A percentile compares a stretch with the other conserved stretches of the same genome.
phyloP scores from a whole-genome alignment of 352 stramenopile species.

The Plasmopara halstedii region DNA sequence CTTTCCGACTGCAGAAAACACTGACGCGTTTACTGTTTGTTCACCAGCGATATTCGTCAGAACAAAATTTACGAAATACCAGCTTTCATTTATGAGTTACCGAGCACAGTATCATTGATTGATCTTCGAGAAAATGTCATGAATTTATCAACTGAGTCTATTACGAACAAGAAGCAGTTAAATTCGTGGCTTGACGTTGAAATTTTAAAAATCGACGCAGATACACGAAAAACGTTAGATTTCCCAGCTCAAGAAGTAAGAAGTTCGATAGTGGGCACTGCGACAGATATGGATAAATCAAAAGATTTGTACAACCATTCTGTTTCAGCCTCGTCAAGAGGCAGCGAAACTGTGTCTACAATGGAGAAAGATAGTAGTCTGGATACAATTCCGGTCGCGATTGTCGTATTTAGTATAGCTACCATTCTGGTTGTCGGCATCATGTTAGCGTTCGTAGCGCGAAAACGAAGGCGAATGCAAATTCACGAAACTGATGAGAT shows the following conservation, averaged over 20 bases:
- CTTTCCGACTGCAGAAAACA: background rate
- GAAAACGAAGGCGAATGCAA: constrained; percentile 15
- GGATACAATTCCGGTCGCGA: constrained; percentile 7
- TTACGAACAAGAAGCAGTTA: constrained; percentile 19
- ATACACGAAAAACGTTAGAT: constrained; percentile 1
- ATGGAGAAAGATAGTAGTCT: background rate
- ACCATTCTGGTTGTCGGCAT: constrained; percentile 8
- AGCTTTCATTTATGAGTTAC: constrained; percentile 5
- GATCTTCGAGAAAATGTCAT: constrained; percentile 36
- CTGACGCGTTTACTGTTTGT: background rate
- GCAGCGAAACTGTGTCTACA: constrained; percentile 4
- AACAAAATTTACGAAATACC: constrained; percentile 25
- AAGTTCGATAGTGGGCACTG: background rate
- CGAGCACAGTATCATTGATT: constrained; percentile 18
- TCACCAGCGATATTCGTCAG: constrained; percentile 36
- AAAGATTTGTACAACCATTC: background rate
- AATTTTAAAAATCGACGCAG: constrained; percentile 29
- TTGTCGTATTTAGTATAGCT: constrained; percentile 18
- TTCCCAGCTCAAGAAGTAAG: constrained; percentile 4
- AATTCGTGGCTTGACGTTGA: constrained; percentile 24
- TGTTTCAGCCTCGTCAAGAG: constrained; percentile 1
- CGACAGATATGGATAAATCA: background rate
- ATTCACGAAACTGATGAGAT: constrained; percentile 14
- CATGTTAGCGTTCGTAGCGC: constrained; percentile 8
- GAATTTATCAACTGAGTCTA: constrained; percentile 23